phyloP scores from a whole-genome alignment of 2,329 filamentous ascomycete genomes.

The Paraphaeosphaeria sporulosa region DNA sequence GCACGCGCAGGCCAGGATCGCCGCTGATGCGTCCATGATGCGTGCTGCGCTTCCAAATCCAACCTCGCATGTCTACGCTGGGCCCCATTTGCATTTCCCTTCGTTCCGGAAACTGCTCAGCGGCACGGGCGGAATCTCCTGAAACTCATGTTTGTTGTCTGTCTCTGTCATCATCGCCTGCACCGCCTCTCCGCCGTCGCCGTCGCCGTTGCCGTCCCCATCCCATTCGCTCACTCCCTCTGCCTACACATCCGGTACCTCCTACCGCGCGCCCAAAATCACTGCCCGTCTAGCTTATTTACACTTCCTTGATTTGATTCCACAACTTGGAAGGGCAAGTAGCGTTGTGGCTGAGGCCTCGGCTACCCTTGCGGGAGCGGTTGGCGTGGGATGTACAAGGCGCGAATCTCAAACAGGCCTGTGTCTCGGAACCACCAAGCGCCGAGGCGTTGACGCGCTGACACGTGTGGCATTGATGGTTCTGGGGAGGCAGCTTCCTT shows the following conservation, averaged over 20 bases:
- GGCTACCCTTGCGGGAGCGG: not conserved
- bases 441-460: conserved; percentile 8
- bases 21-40: conserved; percentile 3
- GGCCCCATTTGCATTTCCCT: conserved; percentile 2
- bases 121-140: not conserved
- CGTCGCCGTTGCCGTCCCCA: not conserved
- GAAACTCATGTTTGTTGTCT: not conserved
- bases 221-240: not conserved
- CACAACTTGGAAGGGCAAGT: too few species aligned
- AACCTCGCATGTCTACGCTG: not conserved
- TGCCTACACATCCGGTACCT: not conserved
- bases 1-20: not conserved
- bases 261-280: too few species aligned
- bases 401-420: conserved; percentile 9
- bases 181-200: not conserved
- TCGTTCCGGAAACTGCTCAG: not conserved
- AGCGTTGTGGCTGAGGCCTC: not conserved
- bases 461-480: conserved; percentile 2
- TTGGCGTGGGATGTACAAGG: not conserved
- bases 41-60: not conserved
- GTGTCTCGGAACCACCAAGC: conserved; percentile 4
- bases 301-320: too few species aligned
- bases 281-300: too few species aligned
- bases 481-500: not conserved
- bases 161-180: not conserved